A percentile compares a stretch with the other conserved stretches of the same genome.
phyloP scores from a whole-genome alignment of 1,284 basidiomycete species.

The Heterobasidion irregulare region DNA sequence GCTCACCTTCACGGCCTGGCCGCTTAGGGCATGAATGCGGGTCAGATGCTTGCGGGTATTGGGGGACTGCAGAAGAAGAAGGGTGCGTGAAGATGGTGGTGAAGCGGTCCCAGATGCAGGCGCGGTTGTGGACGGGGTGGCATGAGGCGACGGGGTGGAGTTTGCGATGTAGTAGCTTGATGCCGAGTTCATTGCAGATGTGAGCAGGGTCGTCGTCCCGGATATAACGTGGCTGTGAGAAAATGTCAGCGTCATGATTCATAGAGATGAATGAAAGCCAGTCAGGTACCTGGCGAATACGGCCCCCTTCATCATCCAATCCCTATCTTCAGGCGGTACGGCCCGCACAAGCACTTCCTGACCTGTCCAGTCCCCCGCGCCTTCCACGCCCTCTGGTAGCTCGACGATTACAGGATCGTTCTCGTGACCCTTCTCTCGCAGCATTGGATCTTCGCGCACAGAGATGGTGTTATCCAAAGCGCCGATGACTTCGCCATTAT shows the following conservation, averaged over 20 bases:
- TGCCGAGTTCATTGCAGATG: slow-evolving; percentile 53
- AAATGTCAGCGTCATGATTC: not conserved
- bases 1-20: slow-evolving; percentile 60
- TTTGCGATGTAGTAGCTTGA: slow-evolving; percentile 57
- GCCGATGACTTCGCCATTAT: slow-evolving; percentile 67
- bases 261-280: not conserved
- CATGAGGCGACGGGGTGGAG: slow-evolving; percentile 36
- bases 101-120: slow-evolving; percentile 23
- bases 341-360: slow-evolving; percentile 48
- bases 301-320: slow-evolving; percentile 68
- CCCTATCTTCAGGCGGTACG: slow-evolving; percentile 60
- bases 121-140: slow-evolving; percentile 19
- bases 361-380: slow-evolving; percentile 30
- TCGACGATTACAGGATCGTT: slow-evolving; percentile 69
- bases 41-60: slow-evolving; percentile 50
- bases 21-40: slow-evolving; percentile 55
- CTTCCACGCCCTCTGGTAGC: slow-evolving; percentile 34
- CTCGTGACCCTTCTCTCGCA: slow-evolving; percentile 39
- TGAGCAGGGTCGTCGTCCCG: slow-evolving; percentile 53
- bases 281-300: slow-evolving; percentile 50
- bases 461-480: slow-evolving; percentile 54
- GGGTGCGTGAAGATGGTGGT: slow-evolving; percentile 37
- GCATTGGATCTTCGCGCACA: slow-evolving; percentile 50
- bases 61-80: slow-evolving; percentile 56
- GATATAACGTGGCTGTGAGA: slow-evolving; percentile 56